A percentile compares a stretch with the other conserved stretches of the same genome.
phyloP scores from a whole-genome alignment of 164 flowering plant species.

The Aristolochia californica region DNA sequence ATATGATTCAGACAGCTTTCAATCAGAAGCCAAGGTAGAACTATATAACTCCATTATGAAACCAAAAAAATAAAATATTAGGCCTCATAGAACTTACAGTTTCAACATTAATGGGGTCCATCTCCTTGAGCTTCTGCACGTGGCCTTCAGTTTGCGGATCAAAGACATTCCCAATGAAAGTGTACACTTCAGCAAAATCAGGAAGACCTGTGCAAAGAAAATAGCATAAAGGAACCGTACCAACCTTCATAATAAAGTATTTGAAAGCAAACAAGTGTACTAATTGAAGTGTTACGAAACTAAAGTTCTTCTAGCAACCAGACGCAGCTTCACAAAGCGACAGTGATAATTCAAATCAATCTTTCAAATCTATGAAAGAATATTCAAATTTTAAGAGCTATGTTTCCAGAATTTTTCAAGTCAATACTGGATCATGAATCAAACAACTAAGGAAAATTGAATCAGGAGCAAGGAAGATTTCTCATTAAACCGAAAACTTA shows the following conservation, averaged over 20 bases:
- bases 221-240: neutral
- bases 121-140: constrained; percentile 59
- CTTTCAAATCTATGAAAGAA: too few relatives aligned
- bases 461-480: too few relatives aligned
- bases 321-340: neutral
- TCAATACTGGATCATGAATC: too few relatives aligned
- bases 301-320: neutral
- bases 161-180: constrained; percentile 80
- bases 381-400: too few relatives aligned
- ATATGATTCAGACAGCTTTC: too few relatives aligned
- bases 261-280: neutral
- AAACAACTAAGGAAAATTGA: too few relatives aligned
- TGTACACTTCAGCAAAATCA: constrained; percentile 70
- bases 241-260: neutral
- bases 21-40: too few relatives aligned
- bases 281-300: neutral
- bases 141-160: constrained; percentile 60
- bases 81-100: constrained; percentile 38
- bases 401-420: too few relatives aligned
- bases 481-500: neutral
- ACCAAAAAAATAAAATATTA: too few relatives aligned
- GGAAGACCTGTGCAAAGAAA: constrained; percentile 49
- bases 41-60: too few relatives aligned
- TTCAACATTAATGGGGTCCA: constrained; percentile 80
- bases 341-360: too few relatives aligned